Evolutionary conservation across 768 basidiomycete species (phyloP), one percentile per base, ranked within the genome.

Genomic region (Boletus patriciae): DNA sequence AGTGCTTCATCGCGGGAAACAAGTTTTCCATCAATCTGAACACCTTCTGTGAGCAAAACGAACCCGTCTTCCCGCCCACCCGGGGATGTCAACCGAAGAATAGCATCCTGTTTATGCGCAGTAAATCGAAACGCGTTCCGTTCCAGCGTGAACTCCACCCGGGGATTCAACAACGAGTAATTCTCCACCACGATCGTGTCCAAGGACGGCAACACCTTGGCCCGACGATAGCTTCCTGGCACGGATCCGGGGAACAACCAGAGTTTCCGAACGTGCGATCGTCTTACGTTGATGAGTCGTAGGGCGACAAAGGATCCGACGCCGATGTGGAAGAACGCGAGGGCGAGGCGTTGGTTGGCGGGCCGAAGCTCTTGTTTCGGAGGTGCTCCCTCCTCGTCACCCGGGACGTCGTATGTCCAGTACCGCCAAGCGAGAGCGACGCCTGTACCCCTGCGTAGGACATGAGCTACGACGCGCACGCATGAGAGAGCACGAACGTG

Each of bases 191-290:
- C 59, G 57, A 67, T 50, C 21, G 68, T 68, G 45, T 70, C 69
- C 57, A 68, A 46, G 36, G 67, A 43, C 7, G 67, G 66, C 13
- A 64, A 12, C 12, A 60, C 13, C 21, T 52, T 59, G 34, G 19
- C 48, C 19, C 56, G 60, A 44, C 68, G 68, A 40, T 64, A 66
- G 37, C 6, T 61, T n/a, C 62, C 61, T 9, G 57, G 63, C 23
- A 71, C 66, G 36, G 62, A 64, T 13, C 47, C 54, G 4, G 70
- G 72, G 48, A 70, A 62, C 7, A 72, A 16, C 72, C 72, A 72
- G 49, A 73, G 55, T 37, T 66, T 73, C 19, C 67, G 64, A n/a
- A 65, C 68, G 1, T 72, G 62, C 15, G 65, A 52, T 2, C 68
- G 72, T 48, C 68, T 64, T 34, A 63, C 49, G 47, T 60, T 66